Evolutionary conservation across 805 yeast genomes (phyloP).

Genomic region (Starmerella bacillaris): DNA sequence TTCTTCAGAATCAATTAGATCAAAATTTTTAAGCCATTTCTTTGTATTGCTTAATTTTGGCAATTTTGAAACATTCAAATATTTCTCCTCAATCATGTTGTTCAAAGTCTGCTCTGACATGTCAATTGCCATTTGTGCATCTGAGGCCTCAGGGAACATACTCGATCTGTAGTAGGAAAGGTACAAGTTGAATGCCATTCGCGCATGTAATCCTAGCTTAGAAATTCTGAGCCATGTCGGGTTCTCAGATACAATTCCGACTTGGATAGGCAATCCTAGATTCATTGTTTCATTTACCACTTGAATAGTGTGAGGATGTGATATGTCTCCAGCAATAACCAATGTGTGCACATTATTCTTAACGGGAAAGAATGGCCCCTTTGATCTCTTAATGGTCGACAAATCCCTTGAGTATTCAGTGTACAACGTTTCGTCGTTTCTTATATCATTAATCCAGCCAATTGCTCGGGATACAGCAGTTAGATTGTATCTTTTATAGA

Average conservation of each 20-base stretch:
- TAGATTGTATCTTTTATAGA: slow-evolving; percentile 26
- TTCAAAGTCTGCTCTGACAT: too few species aligned
- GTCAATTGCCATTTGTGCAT: too few species aligned
- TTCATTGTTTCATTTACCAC: slow-evolving; percentile 25
- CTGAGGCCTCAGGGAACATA: too few species aligned
- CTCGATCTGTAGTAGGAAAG: neutral
- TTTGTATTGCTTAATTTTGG: neutral
- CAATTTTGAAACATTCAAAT: too few species aligned
- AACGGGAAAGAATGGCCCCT: slow-evolving; percentile 50
- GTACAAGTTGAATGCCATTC: slow-evolving; percentile 1
- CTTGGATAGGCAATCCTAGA: slow-evolving; percentile 49
- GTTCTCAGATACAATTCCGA: slow-evolving; percentile 61
- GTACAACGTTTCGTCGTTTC: slow-evolving; percentile 37
- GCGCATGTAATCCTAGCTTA: slow-evolving; percentile 11
- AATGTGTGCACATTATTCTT: slow-evolving; percentile 60
- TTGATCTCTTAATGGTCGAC: slow-evolving; percentile 27
- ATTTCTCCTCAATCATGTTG: too few species aligned
- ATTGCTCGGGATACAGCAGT: slow-evolving; percentile 25
- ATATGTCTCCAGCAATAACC: slow-evolving; percentile 48
- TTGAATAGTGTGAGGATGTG: slow-evolving; percentile 34
- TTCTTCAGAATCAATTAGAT: slow-evolving; percentile 24
- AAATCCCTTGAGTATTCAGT: slow-evolving; percentile 30
- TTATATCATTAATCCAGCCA: slow-evolving; percentile 64
- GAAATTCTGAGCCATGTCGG: slow-evolving; percentile 15
- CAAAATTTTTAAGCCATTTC: slow-evolving; percentile 22